Evolutionary conservation across 2,329 filamentous ascomycete species (phyloP).

Genomic region (Claviceps sp.): DNA sequence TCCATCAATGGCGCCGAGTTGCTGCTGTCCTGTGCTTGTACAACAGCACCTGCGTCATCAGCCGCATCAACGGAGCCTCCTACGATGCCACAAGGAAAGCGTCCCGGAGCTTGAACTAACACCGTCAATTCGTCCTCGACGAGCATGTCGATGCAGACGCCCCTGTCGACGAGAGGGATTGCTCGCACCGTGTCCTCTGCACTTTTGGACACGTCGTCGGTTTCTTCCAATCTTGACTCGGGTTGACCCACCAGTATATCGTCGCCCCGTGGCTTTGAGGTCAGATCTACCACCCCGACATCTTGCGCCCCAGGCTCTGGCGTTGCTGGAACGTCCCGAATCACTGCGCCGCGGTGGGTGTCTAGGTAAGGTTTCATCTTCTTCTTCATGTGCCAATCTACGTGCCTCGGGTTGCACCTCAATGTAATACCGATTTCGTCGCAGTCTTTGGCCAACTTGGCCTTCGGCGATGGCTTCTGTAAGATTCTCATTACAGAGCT

Average conservation of each 20-base stretch:
- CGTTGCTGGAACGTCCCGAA: neutral
- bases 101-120: slow-evolving; percentile 12
- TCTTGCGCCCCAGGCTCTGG: neutral
- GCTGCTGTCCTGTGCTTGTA: neutral
- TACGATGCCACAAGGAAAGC: slow-evolving; percentile 15
- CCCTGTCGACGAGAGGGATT: neutral
- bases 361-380: neutral
- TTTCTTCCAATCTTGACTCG: neutral
- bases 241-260: neutral
- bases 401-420: slow-evolving; percentile 7
- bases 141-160: neutral
- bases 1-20: neutral
- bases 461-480: slow-evolving; percentile 16
- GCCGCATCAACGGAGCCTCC: slow-evolving; percentile 13
- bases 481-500: slow-evolving; percentile 10
- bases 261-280: neutral
- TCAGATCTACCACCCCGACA: neutral
- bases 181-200: neutral
- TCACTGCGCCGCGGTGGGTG: neutral
- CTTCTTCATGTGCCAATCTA: slow-evolving; percentile 6
- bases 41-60: neutral
- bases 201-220: neutral
- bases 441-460: slow-evolving; percentile 6
- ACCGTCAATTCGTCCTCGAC: slow-evolving; percentile 5
- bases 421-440: slow-evolving; percentile 20